Base-by-base conservation (phyloP, 768 basidiomycete species). In the Leccinum aurantiacum region DNA sequence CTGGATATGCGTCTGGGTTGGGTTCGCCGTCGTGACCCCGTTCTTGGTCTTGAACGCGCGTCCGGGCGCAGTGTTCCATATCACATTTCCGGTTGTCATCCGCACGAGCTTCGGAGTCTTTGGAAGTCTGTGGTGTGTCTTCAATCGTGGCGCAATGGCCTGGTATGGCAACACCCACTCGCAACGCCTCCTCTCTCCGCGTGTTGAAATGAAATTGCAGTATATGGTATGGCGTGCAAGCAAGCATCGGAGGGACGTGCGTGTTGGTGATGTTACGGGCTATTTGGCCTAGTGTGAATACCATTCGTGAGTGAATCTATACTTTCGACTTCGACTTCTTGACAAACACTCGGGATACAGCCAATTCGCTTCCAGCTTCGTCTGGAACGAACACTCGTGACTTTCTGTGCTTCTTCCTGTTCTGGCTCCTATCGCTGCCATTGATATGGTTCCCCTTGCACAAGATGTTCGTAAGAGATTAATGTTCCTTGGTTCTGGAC, bases 371-470 rank as follows among this genome's bases (percentile, higher is more conserved):
- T 66, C 87, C 90, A n/a, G 80, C 77, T 24, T 87, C 85, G 13
- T 85, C 89, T 60, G 90, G 90, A 48, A 92, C 84, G 33, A 88
- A 79, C 57, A 87, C 88, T n/a, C 81, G 82, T 56, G 85, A 90
- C 74, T 90, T 88, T 65, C 76, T 91, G 77, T 85, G 84, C 64
- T 94, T 94, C 83, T 88, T 94, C 80, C 78, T 94, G 59, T 95
- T 93, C 79, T 93, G 90, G 87, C 75, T 92, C 27, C 80, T 91
- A 41, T 89, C 86, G 33, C 81, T 93, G 31, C 90, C 89, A 9
- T 85, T 87, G 17, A 87, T 92, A 65, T 91, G 88, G 88, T 87
- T 91, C 64, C 90, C 89, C 11, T 85, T 92, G 52, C 90, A 93
- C 77, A 82, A 88, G 67, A 88, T 91, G 87, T 88, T 71, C 59